A percentile compares a stretch with the other conserved stretches of the same genome.
These are phyloP conservation scores for Kodamaea nitidulidarum DNA, from an alignment of 805 yeast species.

Conservation along the genomic window DNA sequence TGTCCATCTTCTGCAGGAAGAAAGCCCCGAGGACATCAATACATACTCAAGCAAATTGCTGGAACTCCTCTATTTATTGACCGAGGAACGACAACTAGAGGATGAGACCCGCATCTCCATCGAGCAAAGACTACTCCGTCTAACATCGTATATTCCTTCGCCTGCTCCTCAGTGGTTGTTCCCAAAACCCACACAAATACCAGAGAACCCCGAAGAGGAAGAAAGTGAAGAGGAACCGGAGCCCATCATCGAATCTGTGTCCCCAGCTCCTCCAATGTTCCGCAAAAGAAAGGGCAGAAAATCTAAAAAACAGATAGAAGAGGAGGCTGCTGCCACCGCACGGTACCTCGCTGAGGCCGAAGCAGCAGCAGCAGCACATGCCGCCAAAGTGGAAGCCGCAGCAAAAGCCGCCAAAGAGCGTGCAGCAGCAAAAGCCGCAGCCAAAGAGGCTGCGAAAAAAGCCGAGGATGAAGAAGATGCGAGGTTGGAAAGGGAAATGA, in stretches of 20 bases:
- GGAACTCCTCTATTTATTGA: conserved; percentile 27
- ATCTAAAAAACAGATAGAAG: conserved; percentile 7
- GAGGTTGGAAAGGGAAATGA: conserved; percentile 1
- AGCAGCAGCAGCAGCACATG: conserved; percentile 13
- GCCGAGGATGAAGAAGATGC: conserved; percentile 7
- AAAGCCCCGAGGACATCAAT: conserved; percentile 20
- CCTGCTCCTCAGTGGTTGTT: conserved; percentile 13
- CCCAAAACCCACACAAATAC: conserved; percentile 1
- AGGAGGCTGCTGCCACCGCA: conserved; percentile 7
- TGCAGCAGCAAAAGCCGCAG: conserved; percentile 8
- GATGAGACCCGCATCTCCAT: conserved; percentile 27
- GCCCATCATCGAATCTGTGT: background rate
- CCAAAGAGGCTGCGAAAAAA: background rate
- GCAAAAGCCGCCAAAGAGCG: conserved; percentile 1
- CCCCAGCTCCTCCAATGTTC: conserved; percentile 8
- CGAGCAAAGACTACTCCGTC: conserved; percentile 24
- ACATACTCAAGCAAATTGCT: conserved; percentile 29
- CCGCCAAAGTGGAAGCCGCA: conserved; percentile 12
- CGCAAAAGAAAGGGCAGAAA: conserved; percentile 7
- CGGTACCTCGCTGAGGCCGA: conserved; percentile 12
- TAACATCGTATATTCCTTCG: conserved; percentile 25
- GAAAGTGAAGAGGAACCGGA: conserved; percentile 4
- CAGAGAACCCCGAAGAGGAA: conserved; percentile 3
- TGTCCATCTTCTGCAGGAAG: conserved; percentile 5
- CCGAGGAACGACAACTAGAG: conserved; percentile 25